phyloP scores from a whole-genome alignment of 1,284 basidiomycete genomes.

The Cutaneotrichosporon mucoides region DNA sequence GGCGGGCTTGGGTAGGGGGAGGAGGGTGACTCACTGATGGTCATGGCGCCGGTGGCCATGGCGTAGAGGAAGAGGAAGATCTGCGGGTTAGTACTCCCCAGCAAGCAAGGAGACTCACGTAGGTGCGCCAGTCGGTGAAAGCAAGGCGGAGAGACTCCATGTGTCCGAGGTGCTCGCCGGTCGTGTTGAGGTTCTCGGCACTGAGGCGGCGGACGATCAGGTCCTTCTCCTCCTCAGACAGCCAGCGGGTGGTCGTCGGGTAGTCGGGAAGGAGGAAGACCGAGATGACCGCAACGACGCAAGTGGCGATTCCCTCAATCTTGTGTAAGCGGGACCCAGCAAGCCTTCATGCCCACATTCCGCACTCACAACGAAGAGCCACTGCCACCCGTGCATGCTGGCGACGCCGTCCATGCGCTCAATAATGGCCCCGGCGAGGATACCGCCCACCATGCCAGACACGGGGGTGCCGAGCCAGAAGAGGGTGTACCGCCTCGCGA shows the following conservation, averaged over 20 bases:
- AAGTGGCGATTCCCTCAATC: constrained; percentile 30
- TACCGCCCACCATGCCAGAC: constrained; percentile 27
- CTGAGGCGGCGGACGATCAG: constrained; percentile 9
- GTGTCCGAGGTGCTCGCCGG: constrained; percentile 22
- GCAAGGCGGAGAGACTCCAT: constrained; percentile 23
- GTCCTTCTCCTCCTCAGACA: constrained; percentile 25
- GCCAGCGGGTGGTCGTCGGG: constrained; percentile 35
- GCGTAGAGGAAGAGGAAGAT: constrained; percentile 39
- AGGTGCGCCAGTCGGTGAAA: constrained; percentile 40
- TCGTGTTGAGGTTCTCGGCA: constrained; percentile 17
- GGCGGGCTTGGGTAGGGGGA: no score
- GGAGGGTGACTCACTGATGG: constrained; percentile 28
- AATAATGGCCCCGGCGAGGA: constrained; percentile 30
- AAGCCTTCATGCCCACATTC: no score
- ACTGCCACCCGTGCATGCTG: constrained; percentile 16
- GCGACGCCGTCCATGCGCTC: constrained; percentile 8
- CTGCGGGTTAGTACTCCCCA: background rate
- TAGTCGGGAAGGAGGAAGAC: constrained; percentile 38
- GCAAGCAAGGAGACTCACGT: constrained; percentile 6
- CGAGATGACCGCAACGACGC: constrained; percentile 6
- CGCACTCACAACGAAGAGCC: constrained; percentile 13
- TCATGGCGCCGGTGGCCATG: constrained; percentile 40
- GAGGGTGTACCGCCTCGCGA: constrained; percentile 21
- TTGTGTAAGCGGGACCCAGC: constrained; percentile 31
- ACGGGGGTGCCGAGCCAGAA: constrained; percentile 20